A percentile compares a stretch with the other conserved stretches of the same genome.
Evolutionary conservation across 768 basidiomycete genomes (phyloP).

Genomic region (Kwoniella europaea): DNA sequence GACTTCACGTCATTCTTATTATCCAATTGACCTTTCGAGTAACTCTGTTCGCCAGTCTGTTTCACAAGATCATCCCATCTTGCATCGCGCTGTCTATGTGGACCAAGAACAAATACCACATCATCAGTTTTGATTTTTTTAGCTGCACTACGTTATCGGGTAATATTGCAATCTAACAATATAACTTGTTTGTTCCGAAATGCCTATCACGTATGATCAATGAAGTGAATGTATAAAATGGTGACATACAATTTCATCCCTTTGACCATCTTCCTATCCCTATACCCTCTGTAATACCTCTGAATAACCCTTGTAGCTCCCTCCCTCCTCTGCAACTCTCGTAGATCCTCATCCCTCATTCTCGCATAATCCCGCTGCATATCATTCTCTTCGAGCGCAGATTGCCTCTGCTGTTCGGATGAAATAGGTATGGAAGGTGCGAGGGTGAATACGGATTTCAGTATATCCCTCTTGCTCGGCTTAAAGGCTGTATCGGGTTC

Average conservation of each 20-base stretch:
- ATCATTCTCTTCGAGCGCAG: too few species aligned
- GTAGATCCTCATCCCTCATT: neutral
- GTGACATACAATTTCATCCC: conserved; percentile 29
- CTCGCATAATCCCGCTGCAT: neutral
- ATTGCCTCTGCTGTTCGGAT: neutral
- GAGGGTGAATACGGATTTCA: conserved; percentile 3
- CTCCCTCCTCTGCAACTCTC: conserved; percentile 1
- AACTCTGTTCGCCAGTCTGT: conserved; percentile 26
- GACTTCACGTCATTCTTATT: conserved; percentile 49
- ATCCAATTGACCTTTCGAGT: conserved; percentile 35
- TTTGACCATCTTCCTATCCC: conserved; percentile 27
- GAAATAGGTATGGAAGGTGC: neutral
- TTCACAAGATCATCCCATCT: conserved; percentile 50
- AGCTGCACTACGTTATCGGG: too few species aligned
- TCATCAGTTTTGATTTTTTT: too few species aligned
- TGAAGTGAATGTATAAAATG: neutral
- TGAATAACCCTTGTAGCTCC: conserved; percentile 32
- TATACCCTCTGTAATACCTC: conserved; percentile 32
- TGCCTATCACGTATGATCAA: too few species aligned
- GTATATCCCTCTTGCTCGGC: neutral
- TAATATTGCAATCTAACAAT: too few species aligned
- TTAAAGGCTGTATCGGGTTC: neutral
- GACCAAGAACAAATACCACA: too few species aligned
- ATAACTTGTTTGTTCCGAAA: too few species aligned
- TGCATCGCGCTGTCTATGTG: conserved; percentile 26